Conservation (phyloP, 345 rosid species). For the Zanthoxylum bungeanum region DNA sequence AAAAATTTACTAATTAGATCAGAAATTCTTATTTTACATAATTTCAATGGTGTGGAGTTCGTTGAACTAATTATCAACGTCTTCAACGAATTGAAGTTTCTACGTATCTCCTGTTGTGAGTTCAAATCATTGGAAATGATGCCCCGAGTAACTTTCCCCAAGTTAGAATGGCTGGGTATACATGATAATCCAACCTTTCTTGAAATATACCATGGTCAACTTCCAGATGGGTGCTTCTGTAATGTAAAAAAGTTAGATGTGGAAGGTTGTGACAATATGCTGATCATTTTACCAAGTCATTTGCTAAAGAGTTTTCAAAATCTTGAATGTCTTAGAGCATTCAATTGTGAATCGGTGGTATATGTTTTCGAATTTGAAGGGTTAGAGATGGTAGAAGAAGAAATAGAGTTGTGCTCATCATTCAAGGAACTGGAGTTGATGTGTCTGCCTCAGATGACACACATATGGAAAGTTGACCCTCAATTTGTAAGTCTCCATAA, state of each 20-base stretch:
- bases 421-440: background rate
- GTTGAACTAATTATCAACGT: background rate
- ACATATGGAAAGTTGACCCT: background rate
- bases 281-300: background rate
- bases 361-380: background rate
- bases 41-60: background rate
- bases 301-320: background rate
- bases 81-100: background rate
- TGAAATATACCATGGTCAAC: constrained; percentile 5
- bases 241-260: background rate
- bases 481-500: background rate
- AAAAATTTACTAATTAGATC: background rate
- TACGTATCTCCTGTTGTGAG: accelerated
- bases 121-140: background rate
- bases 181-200: accelerated
- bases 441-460: background rate
- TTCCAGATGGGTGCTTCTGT: background rate
- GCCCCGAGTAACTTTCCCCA: background rate
- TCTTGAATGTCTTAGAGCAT: background rate
- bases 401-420: background rate
- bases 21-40: background rate
- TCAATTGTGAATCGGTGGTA: background rate
- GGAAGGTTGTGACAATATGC: accelerated
- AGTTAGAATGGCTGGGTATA: background rate
- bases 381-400: background rate